Conservation (phyloP, 495 filamentous ascomycete genomes). For the Xylaria cubensis region DNA sequence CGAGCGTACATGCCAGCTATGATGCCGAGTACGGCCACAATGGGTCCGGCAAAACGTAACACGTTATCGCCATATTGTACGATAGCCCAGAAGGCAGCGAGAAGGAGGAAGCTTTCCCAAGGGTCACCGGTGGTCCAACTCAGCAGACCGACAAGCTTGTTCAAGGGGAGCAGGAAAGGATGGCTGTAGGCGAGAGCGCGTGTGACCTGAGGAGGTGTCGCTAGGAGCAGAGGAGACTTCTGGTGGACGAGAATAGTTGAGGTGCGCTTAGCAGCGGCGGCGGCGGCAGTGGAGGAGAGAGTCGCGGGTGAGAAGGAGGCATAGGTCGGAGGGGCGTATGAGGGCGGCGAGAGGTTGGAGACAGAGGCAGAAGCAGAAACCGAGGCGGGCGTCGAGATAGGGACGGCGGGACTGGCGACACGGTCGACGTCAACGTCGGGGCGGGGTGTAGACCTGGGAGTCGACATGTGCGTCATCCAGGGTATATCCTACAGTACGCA, state of each 20-base stretch:
- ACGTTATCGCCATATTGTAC: conserved; percentile 85
- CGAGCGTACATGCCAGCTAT: conserved; percentile 93
- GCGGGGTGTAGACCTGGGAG: conserved; percentile 43
- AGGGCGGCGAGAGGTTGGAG: conserved; percentile 63
- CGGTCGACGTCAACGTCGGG: conserved; percentile 34
- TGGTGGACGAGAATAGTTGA: conserved; percentile 95
- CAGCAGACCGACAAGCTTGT: conserved; percentile 79
- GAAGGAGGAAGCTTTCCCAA: conserved; percentile 94
- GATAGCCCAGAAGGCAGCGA: conserved; percentile 82
- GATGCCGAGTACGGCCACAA: conserved; percentile 77
- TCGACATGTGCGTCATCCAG: conserved; percentile 59
- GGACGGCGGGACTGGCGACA: conserved; percentile 28
- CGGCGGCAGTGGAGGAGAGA: conserved; percentile 59
- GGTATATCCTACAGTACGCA: conserved; percentile 48
- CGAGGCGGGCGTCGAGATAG: conserved; percentile 68
- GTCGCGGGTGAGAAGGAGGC: conserved; percentile 88
- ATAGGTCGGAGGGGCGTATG: conserved; percentile 70
- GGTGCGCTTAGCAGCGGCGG: conserved; percentile 74
- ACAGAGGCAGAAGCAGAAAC: conserved; percentile 90
- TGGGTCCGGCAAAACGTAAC: conserved; percentile 79
- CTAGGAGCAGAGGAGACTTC: conserved; percentile 90
- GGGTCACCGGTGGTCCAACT: conserved; percentile 94
- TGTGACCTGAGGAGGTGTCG: conserved; percentile 93
- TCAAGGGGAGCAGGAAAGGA: conserved; percentile 87
- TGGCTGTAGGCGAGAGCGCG: conserved; percentile 92